phyloP scores from a whole-genome alignment of 1,284 basidiomycete species.

The Melampsora americana region DNA sequence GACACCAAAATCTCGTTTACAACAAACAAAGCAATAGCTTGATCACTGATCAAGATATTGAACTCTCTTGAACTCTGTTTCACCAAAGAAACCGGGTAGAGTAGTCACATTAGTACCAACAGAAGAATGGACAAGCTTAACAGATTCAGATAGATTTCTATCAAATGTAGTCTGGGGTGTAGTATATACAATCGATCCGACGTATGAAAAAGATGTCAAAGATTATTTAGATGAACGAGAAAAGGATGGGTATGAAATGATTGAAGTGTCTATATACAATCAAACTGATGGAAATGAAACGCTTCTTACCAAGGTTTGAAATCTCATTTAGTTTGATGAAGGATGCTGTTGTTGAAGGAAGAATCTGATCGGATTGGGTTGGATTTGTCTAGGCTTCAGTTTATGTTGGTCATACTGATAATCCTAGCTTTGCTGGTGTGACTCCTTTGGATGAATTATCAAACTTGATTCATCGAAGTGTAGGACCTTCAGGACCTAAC shows the following conservation, averaged over 20 bases:
- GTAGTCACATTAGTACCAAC: constrained; percentile 34
- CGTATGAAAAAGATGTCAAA: constrained; percentile 21
- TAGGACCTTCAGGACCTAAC: constrained; percentile 37
- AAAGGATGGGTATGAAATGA: constrained; percentile 41
- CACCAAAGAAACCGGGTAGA: constrained; percentile 25
- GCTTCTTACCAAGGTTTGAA: constrained; percentile 10
- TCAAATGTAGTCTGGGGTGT: constrained; percentile 23
- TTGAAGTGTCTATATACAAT: constrained; percentile 20
- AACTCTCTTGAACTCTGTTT: background rate
- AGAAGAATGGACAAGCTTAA: constrained; percentile 21
- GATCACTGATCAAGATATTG: background rate
- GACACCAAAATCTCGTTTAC: background rate
- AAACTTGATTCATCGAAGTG: constrained; percentile 5
- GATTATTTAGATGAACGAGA: constrained; percentile 32
- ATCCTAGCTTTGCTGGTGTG: constrained; percentile 27
- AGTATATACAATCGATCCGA: constrained; percentile 34
- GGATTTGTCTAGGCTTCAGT: constrained; percentile 11
- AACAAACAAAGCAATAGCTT: background rate
- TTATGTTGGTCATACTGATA: constrained; percentile 37
- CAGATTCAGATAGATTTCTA: constrained; percentile 1
- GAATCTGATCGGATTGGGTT: background rate
- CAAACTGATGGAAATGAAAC: constrained; percentile 10
- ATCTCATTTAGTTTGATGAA: background rate
- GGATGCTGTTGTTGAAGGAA: background rate
- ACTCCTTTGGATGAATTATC: constrained; percentile 17